These are phyloP conservation scores for Zymoseptoria ardabiliae DNA, from an alignment of 2,329 filamentous ascomycete genomes.

Conservation along the genomic window DNA sequence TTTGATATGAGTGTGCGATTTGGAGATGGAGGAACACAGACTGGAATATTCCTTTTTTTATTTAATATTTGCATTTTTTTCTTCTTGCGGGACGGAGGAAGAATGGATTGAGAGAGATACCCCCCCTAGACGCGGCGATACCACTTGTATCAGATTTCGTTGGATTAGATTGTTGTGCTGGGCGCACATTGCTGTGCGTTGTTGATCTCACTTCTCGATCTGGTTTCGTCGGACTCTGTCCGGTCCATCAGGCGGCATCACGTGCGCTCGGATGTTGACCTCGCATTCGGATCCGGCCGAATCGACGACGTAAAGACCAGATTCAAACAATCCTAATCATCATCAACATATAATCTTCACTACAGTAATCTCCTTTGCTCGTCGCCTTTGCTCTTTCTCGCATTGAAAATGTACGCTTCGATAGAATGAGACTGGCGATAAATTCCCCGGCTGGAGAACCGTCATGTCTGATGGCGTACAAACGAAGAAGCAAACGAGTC, in stretches of 20 bases:
- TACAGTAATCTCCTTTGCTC: neutral
- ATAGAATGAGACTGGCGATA: neutral
- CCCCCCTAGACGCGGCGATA: neutral
- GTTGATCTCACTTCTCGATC: neutral
- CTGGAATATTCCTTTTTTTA: slow-evolving; percentile 9
- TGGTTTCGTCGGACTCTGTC: too few species aligned
- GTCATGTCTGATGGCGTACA: slow-evolving; percentile 47
- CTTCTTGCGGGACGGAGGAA: neutral
- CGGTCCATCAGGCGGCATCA: neutral
- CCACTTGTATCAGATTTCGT: neutral
- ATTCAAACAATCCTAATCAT: neutral
- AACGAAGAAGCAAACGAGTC: slow-evolving; percentile 40
- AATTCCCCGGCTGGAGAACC: slow-evolving; percentile 10
- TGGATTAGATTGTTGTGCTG: neutral
- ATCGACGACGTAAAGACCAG: neutral
- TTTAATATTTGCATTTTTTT: neutral
- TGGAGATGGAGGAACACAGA: slow-evolving; percentile 13
- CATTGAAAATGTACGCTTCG: neutral
- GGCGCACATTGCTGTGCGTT: neutral
- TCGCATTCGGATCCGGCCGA: neutral
- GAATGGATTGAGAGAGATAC: neutral
- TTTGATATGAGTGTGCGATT: neutral
- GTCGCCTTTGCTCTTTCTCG: neutral
- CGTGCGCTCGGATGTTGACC: neutral
- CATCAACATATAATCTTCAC: neutral